phyloP scores from a whole-genome alignment of 2,329 filamentous ascomycete genomes.

The Akanthomyces dipterigenus region DNA sequence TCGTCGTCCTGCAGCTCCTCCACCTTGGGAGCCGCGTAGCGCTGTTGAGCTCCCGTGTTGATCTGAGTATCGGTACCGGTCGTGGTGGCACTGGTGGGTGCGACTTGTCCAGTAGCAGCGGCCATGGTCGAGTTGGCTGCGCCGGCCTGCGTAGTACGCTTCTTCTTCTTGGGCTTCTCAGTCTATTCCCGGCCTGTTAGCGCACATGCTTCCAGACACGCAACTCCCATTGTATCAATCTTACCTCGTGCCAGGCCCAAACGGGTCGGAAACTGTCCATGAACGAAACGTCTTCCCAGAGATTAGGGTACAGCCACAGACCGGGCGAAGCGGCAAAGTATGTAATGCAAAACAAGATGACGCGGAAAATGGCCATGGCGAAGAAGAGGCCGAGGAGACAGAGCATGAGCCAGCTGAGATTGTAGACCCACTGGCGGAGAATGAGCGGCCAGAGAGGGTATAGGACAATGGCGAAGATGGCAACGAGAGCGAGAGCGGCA shows the following conservation, averaged over 20 bases:
- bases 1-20: conserved; percentile 47
- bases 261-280: conserved; percentile 93
- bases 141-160: conserved; percentile 39
- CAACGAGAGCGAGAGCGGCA: conserved; percentile 70
- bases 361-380: conserved; percentile 91
- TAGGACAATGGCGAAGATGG: conserved; percentile 83
- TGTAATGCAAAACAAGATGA: conserved; percentile 90
- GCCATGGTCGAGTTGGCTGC: conserved; percentile 39
- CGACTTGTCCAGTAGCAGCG: conserved; percentile 45
- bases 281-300: conserved; percentile 98
- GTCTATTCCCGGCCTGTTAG: conserved; percentile 23
- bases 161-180: conserved; percentile 46
- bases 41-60: conserved; percentile 36
- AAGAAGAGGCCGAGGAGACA: conserved; percentile 91
- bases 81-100: conserved; percentile 47
- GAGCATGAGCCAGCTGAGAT: conserved; percentile 89
- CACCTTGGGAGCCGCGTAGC: conserved; percentile 47
- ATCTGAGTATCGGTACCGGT: conserved; percentile 51
- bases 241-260: conserved; percentile 97
- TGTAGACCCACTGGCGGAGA: conserved; percentile 91
- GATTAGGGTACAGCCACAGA: conserved; percentile 95
- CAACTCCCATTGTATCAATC: conserved; percentile 20
- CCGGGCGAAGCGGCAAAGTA: conserved; percentile 80
- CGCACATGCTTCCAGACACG: not conserved
- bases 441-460: conserved; percentile 95